phyloP scores from a whole-genome alignment of 208 protist genomes.

The Crithidia brevicula region DNA sequence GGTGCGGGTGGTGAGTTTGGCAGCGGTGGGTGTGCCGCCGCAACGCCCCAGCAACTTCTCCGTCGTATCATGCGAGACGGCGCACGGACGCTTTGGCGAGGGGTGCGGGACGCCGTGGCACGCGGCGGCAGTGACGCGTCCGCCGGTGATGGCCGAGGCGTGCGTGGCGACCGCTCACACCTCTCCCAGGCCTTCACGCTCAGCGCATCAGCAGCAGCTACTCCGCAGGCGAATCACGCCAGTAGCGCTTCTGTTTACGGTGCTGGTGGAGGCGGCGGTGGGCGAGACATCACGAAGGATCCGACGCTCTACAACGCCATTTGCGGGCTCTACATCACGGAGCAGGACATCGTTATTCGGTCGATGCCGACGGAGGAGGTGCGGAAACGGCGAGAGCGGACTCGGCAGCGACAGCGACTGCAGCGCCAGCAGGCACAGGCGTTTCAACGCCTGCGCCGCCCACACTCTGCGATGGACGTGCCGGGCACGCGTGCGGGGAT shows the following conservation, averaged over 20 bases:
- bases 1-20: slow-evolving; percentile 1
- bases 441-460: neutral
- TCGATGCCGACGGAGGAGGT: slow-evolving; percentile 29
- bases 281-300: slow-evolving; percentile 19
- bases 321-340: slow-evolving; percentile 39
- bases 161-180: too few species aligned
- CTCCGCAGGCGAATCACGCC: neutral
- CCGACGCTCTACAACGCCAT: slow-evolving; percentile 37
- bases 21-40: neutral
- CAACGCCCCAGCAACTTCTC: neutral
- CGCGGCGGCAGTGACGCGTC: neutral
- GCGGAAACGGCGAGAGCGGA: neutral
- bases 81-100: slow-evolving; percentile 8
- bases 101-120: slow-evolving; percentile 1
- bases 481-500: neutral
- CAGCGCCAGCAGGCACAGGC: slow-evolving; percentile 12
- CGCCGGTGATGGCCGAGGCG: neutral
- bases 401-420: slow-evolving; percentile 11
- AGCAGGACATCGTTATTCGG: slow-evolving; percentile 36
- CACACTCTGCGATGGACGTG: neutral
- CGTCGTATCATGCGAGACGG: slow-evolving; percentile 6
- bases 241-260: too few species aligned
- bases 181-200: neutral
- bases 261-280: neutral
- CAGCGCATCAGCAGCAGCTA: neutral